Evolutionary conservation across 2,329 filamentous ascomycete species (phyloP).

Genomic region (Hypoxylon sp.): DNA sequence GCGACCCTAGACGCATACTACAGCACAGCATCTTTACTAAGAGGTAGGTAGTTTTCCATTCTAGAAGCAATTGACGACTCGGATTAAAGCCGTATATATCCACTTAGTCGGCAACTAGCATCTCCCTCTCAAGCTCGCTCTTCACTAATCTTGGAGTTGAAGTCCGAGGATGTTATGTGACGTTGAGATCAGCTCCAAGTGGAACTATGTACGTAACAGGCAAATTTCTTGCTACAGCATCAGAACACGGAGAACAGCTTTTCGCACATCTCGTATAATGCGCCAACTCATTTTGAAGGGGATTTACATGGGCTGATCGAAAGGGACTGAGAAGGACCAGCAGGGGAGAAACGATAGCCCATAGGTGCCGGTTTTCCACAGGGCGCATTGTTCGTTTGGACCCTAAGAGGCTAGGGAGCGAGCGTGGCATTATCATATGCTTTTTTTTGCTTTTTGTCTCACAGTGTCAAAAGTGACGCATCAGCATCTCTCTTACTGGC

Average conservation of each 20-base stretch:
- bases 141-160: slow-evolving; percentile 24
- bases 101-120: slow-evolving; percentile 40
- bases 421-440: slow-evolving; percentile 40
- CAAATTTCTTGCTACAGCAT: slow-evolving; percentile 21
- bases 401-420: slow-evolving; percentile 17
- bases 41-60: slow-evolving; percentile 3
- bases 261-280: slow-evolving; percentile 1
- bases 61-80: slow-evolving; percentile 10
- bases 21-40: not conserved
- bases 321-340: slow-evolving; percentile 3
- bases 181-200: slow-evolving; percentile 37
- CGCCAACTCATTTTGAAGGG: slow-evolving; percentile 11
- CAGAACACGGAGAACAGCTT: slow-evolving; percentile 1
- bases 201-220: slow-evolving; percentile 29
- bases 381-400: slow-evolving; percentile 15
- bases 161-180: slow-evolving; percentile 28
- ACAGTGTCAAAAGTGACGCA: slow-evolving; percentile 40
- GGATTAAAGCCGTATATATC: slow-evolving; percentile 30
- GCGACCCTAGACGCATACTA: not conserved
- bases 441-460: slow-evolving; percentile 31
- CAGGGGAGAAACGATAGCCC: slow-evolving; percentile 22
- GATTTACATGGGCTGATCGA: slow-evolving; percentile 6
- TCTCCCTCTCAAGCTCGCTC: slow-evolving; percentile 25
- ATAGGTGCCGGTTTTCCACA: slow-evolving; percentile 26
- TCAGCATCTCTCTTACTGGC: slow-evolving; percentile 37